Base-by-base conservation (phyloP, 2,329 filamentous ascomycete genomes). In the Fusarium irregulare region DNA sequence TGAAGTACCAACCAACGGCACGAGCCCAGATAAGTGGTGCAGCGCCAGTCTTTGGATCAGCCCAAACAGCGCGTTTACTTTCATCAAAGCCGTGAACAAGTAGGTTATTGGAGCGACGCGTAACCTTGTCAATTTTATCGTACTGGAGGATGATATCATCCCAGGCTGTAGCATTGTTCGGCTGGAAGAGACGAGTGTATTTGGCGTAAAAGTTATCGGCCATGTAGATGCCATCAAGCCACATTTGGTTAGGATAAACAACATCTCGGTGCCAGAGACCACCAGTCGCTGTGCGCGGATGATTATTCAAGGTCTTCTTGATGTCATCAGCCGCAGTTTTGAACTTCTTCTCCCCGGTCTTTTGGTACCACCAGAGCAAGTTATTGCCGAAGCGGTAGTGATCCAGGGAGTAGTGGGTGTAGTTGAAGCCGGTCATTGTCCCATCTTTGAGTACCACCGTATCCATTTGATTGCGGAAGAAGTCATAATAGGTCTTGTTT, bases 201-300 rank as follows among this genome's bases (percentile, higher is more conserved):
- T 76, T 76, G 3, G 82, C 80, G 47, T 82, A 83, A 68, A 83
- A 83, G 1, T 76, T 76, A 27, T 82, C 80, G 2, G 82, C 82
- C 83, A 85, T 85, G 75, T 80, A 86, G 25, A 85, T 84, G 2
- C 86, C 86, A 63, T 87, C 85, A 0, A 88, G 79, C 85, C 86
- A 88, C 86, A 87, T 87, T 73, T 88, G 84, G 61, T 86, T 81
- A 21, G 78, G 79, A 65, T 86, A 87, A 4, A 78, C 75, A 42
- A 82, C 76, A 18, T 79, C 73, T 1, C 74, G 69, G 61, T 88
- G 86, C 84, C 85, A 88, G 76, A 88, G 85, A 0, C 86, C 86
- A 6, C 86, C 86, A 0, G 78, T 74, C 0, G 82, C 74, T 1
- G 83, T 88, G 23, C 85, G 79, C 6, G 84, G 84, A 62, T 86